Evolutionary conservation across 768 basidiomycete genomes (phyloP).

Genomic region (Amanita thiersii): DNA sequence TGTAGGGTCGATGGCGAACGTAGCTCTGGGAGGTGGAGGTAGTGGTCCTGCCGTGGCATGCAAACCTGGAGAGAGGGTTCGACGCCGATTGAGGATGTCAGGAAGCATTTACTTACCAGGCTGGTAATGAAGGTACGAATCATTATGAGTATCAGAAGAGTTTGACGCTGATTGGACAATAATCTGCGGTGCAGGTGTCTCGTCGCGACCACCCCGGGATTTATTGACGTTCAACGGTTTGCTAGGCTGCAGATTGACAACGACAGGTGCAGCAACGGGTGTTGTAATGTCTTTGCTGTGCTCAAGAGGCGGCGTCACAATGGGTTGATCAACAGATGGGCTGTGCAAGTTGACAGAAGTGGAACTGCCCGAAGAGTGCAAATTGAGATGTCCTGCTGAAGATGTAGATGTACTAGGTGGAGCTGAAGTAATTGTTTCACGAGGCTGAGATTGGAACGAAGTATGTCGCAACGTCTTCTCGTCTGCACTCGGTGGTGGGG

Average conservation of each 20-base stretch:
- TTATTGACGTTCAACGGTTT: slow-evolving; percentile 1
- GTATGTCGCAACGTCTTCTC: neutral
- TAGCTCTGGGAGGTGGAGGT: slow-evolving; percentile 58
- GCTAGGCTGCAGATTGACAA: slow-evolving; percentile 36
- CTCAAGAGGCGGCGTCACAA: slow-evolving; percentile 56
- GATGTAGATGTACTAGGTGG: neutral
- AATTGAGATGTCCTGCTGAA: neutral
- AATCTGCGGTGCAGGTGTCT: slow-evolving; percentile 3
- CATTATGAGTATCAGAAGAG: slow-evolving; percentile 11
- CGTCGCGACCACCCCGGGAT: slow-evolving; percentile 1
- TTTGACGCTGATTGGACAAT: slow-evolving; percentile 11
- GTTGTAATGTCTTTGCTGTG: slow-evolving; percentile 49
- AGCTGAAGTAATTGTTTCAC: too few relatives aligned
- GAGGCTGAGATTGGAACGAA: neutral
- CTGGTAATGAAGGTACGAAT: slow-evolving; percentile 50
- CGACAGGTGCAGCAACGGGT: slow-evolving; percentile 56
- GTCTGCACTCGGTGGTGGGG: too few relatives aligned
- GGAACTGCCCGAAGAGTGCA: neutral
- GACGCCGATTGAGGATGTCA: neutral
- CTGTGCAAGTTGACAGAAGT: slow-evolving; percentile 10
- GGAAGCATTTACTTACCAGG: slow-evolving; percentile 33
- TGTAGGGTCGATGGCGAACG: slow-evolving; percentile 36
- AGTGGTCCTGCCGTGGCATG: slow-evolving; percentile 70
- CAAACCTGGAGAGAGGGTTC: slow-evolving; percentile 25
- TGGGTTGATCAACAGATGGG: slow-evolving; percentile 22